A percentile compares a stretch with the other conserved stretches of the same genome.
phyloP scores from a whole-genome alignment of 371 early-diverging fungal genomes.

The Synchytrium microbalum region DNA sequence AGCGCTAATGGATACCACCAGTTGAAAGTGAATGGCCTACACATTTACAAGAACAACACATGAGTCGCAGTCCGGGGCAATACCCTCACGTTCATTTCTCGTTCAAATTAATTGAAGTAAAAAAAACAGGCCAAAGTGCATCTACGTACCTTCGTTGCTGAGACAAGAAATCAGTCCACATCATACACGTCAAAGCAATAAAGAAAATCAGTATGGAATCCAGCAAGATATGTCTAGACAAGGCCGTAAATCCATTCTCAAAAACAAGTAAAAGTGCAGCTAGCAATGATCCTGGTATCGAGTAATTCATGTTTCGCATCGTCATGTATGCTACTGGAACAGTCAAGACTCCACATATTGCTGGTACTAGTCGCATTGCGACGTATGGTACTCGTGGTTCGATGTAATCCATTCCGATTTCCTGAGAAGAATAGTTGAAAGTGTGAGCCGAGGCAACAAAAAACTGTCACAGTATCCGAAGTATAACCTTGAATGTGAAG shows the following conservation, averaged over 20 bases:
- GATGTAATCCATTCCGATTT: slow-evolving; percentile 51
- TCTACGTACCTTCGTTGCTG: slow-evolving; percentile 21
- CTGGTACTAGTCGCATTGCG: slow-evolving; percentile 70
- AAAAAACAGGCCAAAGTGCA: no score
- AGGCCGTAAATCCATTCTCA: slow-evolving; percentile 33
- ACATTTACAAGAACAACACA: neutral
- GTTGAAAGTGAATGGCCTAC: slow-evolving; percentile 29
- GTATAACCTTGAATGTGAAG: slow-evolving; percentile 68
- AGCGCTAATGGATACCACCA: slow-evolving; percentile 37
- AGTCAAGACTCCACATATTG: slow-evolving; percentile 61
- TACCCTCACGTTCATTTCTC: no score
- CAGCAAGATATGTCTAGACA: slow-evolving; percentile 85
- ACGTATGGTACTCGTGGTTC: slow-evolving; percentile 70
- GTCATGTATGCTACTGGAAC: slow-evolving; percentile 75
- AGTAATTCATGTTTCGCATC: slow-evolving; percentile 62
- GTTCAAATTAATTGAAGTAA: no score
- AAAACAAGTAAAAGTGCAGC: slow-evolving; percentile 61
- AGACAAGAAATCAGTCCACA: slow-evolving; percentile 36
- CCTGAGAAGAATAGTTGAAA: slow-evolving; percentile 11
- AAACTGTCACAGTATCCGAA: neutral
- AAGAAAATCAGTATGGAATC: slow-evolving; percentile 90
- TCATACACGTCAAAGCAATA: slow-evolving; percentile 36
- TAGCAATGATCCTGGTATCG: slow-evolving; percentile 55
- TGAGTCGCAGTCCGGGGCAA: no score
- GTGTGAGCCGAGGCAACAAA: neutral